phyloP scores from a whole-genome alignment of 192 early-diverging fungal genomes.

The Linnemannia zychae region DNA sequence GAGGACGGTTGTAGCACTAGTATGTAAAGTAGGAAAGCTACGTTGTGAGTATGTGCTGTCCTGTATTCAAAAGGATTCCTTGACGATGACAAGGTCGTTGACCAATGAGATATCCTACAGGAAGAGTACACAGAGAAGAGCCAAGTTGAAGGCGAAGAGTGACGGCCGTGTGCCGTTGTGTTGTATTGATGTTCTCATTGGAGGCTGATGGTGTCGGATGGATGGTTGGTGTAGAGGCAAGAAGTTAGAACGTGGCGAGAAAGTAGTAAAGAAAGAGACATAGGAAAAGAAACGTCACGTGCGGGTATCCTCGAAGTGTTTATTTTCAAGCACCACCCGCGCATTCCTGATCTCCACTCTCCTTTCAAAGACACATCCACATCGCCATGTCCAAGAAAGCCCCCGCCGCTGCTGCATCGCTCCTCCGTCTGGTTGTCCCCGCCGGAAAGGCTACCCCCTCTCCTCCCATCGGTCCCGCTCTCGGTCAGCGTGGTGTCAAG shows the following conservation, averaged over 20 bases:
- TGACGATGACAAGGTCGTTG: background rate
- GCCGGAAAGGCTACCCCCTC: slow-evolving; percentile 96
- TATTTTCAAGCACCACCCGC: slow-evolving; percentile 2
- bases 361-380: background rate
- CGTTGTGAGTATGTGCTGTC: background rate
- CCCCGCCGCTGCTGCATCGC: slow-evolving; percentile 49
- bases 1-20: background rate
- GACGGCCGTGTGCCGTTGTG: background rate
- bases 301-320: background rate
- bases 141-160: background rate
- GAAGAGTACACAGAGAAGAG: slow-evolving; percentile 18
- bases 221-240: background rate
- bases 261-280: background rate
- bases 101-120: background rate
- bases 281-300: background rate
- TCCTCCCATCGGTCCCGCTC: slow-evolving; percentile 94
- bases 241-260: background rate
- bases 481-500: slow-evolving; percentile 97
- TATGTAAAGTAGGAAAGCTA: background rate
- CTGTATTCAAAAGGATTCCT: background rate
- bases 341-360: background rate
- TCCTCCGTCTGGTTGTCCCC: slow-evolving; percentile 81
- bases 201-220: background rate
- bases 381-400: slow-evolving; percentile 55
- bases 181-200: background rate